Evolutionary conservation across 257 asterid species (phyloP).

Genomic region (Solanum pimpinellifolium): DNA sequence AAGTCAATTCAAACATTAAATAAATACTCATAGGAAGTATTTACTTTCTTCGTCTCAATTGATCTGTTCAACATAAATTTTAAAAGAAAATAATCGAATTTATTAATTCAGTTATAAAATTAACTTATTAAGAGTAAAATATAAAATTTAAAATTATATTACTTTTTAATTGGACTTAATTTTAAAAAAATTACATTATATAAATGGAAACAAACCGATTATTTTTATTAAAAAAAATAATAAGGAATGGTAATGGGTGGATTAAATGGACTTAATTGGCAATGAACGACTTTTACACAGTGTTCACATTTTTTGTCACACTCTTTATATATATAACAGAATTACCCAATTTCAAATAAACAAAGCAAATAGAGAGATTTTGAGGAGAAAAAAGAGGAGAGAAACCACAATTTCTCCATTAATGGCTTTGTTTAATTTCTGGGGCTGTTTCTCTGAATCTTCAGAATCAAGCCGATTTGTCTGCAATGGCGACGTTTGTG

Average conservation of each 20-base stretch:
- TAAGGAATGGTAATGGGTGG: neutral
- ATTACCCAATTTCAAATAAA: neutral
- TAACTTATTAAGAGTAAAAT: neutral
- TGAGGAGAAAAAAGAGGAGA: neutral
- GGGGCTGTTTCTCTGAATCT: constrained; percentile 20
- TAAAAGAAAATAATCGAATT: neutral
- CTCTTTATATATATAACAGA: neutral
- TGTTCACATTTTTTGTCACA: neutral
- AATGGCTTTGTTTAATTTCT: constrained; percentile 16
- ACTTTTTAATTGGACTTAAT: neutral
- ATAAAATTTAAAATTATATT: neutral
- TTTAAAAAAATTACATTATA: accelerated
- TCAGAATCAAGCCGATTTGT: constrained; percentile 2
- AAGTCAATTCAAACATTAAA: neutral
- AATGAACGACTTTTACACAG: neutral
- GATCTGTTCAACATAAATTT: neutral
- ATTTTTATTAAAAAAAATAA: neutral
- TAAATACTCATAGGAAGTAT: neutral
- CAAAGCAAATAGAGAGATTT: neutral
- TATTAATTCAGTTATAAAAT: neutral
- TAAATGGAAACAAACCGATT: accelerated
- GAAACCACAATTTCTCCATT: neutral
- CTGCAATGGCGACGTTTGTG: constrained; percentile 30
- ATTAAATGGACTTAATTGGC: neutral
- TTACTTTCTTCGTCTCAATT: neutral